Conservation (phyloP, 495 filamentous ascomycete species). For the Hyaloscypha finlandica region DNA sequence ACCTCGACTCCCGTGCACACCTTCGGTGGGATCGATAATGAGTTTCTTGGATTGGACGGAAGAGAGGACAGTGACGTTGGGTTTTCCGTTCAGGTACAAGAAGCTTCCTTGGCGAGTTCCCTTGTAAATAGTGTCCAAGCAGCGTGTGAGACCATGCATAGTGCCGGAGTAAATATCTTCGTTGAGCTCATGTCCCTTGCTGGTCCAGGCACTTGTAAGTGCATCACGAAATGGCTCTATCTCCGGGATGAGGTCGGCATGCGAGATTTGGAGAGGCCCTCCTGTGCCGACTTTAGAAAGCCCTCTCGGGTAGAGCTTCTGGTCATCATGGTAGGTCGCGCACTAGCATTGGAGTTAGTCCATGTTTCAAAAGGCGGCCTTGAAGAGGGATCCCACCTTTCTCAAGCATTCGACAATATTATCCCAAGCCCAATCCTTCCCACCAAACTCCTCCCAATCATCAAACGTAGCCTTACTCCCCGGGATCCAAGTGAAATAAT, state of each 20-base stretch:
- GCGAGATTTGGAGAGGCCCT: conserved; percentile 53
- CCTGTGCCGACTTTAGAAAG: conserved; percentile 39
- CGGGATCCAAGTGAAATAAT: conserved; percentile 48
- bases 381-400: conserved; percentile 33
- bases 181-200: conserved; percentile 50
- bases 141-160: conserved; percentile 56
- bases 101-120: conserved; percentile 56
- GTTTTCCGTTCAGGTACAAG: conserved; percentile 53
- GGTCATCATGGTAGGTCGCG: conserved; percentile 51
- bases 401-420: conserved; percentile 50
- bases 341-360: not conserved
- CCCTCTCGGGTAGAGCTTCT: conserved; percentile 42
- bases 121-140: conserved; percentile 58
- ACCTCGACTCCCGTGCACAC: conserved; percentile 19
- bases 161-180: conserved; percentile 60
- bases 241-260: conserved; percentile 57
- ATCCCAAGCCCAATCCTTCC: conserved; percentile 44
- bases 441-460: conserved; percentile 41
- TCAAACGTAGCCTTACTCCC: conserved; percentile 41
- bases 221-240: conserved; percentile 56
- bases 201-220: conserved; percentile 56
- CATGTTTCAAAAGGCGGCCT: no score
- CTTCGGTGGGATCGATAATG: conserved; percentile 48
- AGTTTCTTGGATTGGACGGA: conserved; percentile 52
- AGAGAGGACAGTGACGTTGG: conserved; percentile 55